A percentile compares a stretch with the other conserved stretches of the same genome.
These are phyloP conservation scores for Haplosporangium sp. DNA, from an alignment of 371 early-diverging fungal species.

Conservation along the genomic window DNA sequence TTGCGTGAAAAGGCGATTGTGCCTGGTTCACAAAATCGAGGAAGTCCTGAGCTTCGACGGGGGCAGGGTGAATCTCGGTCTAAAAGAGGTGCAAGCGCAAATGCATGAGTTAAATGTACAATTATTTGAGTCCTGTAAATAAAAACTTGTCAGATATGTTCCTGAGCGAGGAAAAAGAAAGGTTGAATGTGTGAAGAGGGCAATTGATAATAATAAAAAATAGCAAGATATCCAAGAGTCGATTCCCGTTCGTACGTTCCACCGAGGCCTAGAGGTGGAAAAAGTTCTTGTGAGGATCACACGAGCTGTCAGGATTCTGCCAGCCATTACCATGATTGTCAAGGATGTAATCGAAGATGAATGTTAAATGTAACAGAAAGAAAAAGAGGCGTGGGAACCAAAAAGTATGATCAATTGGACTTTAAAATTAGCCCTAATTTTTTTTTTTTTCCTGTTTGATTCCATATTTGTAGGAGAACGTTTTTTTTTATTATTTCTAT, in stretches of 20 bases:
- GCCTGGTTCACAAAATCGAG: slow-evolving; percentile 90
- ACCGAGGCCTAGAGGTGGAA: slow-evolving; percentile 18
- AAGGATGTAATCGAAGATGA: neutral
- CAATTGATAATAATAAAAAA: neutral
- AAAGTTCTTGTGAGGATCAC: slow-evolving; percentile 18
- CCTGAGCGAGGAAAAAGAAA: neutral
- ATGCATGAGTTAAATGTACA: neutral
- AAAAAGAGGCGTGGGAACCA: slow-evolving; percentile 5
- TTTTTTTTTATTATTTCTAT: too few relatives aligned
- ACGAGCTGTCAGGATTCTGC: slow-evolving; percentile 24
- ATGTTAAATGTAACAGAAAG: neutral
- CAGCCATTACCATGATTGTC: slow-evolving; percentile 53
- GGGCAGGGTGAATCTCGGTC: slow-evolving; percentile 55
- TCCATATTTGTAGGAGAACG: too few relatives aligned
- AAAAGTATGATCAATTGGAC: neutral
- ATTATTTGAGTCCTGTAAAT: neutral
- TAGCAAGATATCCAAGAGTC: neutral
- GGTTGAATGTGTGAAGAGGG: neutral
- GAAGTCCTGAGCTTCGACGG: slow-evolving; percentile 67
- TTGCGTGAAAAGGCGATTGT: slow-evolving; percentile 96
- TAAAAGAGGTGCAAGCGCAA: neutral
- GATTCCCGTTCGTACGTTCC: slow-evolving; percentile 32
- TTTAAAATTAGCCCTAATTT: neutral
- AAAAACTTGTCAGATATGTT: too few relatives aligned
- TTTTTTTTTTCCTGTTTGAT: too few relatives aligned